Evolutionary conservation across 1,284 basidiomycete genomes (phyloP), one percentile per base, ranked within the genome.

Genomic region (Leccinum subrobustum): DNA sequence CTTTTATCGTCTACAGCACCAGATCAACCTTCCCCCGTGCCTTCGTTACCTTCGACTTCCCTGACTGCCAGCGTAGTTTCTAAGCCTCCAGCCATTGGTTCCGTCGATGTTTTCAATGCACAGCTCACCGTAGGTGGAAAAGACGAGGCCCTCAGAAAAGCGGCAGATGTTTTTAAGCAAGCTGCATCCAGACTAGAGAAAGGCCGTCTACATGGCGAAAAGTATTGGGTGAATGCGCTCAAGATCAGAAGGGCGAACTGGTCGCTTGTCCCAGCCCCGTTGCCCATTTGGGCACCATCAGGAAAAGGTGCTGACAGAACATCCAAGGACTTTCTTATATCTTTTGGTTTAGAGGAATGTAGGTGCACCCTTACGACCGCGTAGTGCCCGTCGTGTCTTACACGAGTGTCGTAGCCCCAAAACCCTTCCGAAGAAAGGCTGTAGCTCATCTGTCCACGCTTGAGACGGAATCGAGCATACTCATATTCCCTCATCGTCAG

Each of bases 321-420:
- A 2, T 83, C 88, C 0, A 91, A 86, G 64, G 91, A 93, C 67
- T 91, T 93, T 67, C 73, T 90, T 42, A 79, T 93, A 58, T 87
- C 88, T 1, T 92, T 86, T 66, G 89, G 89, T 9, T 74, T 93
- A 5, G 91, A 92, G 75, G 87, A 90, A 77, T 89, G 91, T 92
- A 63, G 47, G 85, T 64, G 18, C 73, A 11, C n/a, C 44, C 47
- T 42, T 56, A 2, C 14, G 11, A 8, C 7, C 60, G 64, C 50
- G 55, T 51, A 59, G 12, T 35, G 23, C 44, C 16, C 1, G 20
- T 1, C 37, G 29, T 52, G 51, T 23, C 52, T 63, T 23, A 72
- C 37, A 27, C 23, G 31, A 56, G 23, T 39, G 29, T 25, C 61
- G n/a, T 65, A 92, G 91, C 91, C 25, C 81, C 86, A 29, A 71